Evolutionary conservation across 352 stramenopile genomes (phyloP).

Genomic region (Pythium insidiosum): DNA sequence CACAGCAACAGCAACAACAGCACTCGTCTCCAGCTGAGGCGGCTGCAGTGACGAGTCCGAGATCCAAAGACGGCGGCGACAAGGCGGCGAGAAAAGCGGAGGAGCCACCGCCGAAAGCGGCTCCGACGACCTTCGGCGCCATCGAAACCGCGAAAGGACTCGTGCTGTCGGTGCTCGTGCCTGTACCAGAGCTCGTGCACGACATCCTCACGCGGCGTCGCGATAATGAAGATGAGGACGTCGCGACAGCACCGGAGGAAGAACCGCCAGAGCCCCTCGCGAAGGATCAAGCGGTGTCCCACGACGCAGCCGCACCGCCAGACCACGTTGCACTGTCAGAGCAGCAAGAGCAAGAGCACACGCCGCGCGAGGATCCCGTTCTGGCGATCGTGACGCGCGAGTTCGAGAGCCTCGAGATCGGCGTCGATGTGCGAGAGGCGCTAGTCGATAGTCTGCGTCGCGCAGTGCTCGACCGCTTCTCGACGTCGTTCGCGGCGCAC

Average conservation of each 20-base stretch:
- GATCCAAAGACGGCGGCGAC: neutral
- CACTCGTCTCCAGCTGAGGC: neutral
- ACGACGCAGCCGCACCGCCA: neutral
- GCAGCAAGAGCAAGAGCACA: no score
- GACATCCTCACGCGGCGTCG: conserved; percentile 24
- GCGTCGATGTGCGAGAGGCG: conserved; percentile 2
- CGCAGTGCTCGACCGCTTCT: conserved; percentile 34
- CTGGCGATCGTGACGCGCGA: conserved; percentile 6
- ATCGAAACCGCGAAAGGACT: conserved; percentile 11
- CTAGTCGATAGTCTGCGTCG: conserved; percentile 24
- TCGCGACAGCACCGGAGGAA: neutral
- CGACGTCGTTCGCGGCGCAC: conserved; percentile 18
- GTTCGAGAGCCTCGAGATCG: conserved; percentile 28
- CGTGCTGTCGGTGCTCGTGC: conserved; percentile 14
- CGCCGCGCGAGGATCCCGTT: conserved; percentile 4
- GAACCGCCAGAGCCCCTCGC: no score
- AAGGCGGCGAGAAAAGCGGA: conserved; percentile 1
- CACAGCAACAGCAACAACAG: neutral
- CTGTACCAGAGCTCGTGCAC: conserved; percentile 17
- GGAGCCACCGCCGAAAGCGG: neutral
- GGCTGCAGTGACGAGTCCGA: neutral
- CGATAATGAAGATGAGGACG: conserved; percentile 13
- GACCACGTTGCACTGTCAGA: no score
- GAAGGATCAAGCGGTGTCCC: no score
- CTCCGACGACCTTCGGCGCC: no score